Evolutionary conservation across 495 filamentous ascomycete species (phyloP), one percentile per base, ranked within the genome.

Genomic region (Amphirosellinia nigrospora): DNA sequence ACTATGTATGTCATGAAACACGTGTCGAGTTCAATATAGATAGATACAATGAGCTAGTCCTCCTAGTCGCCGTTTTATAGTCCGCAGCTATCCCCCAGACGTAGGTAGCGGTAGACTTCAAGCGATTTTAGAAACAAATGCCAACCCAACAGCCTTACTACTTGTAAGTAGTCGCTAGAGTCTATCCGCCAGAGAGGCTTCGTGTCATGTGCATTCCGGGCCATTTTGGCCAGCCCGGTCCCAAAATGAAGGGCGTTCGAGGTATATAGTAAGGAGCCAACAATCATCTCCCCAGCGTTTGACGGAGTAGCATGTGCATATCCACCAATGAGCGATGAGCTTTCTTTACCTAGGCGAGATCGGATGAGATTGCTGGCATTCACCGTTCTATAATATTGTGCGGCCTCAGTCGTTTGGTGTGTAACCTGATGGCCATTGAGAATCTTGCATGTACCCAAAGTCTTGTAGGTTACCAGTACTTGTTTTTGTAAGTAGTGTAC

Each of bases 301-400:
- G 58, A 61, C 19, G 34, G 36, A 62, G 23, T 23, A 39, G n/a
- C 23, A 15, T 45, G 23, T 45, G 9, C 30, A 30, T 34, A 21
- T 23, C 28, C 61, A 50, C 41, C 43, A 50, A 64, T 32, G 28
- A 50, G 15, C 21, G 13, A 26, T 9, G 23, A 41, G 3, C 30
- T 23, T 16, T 23, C 30, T 23, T 43, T 36, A 36, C 41, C 15
- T 45, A 58, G 55, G 55, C 55, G 55, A 58, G 55, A 26, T 30
- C 38, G 23, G 60, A 50, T 30, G 61, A 50, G 43, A 64, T 64
- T 50, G 43, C 39, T 45, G 23, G 30, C 61, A 15, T 43, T 28
- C 39, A 28, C 43, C 41, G 26, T 48, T 64, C 43, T 62, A 30
- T 38, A 62, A 62, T 43, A 45, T 39, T 16, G 43, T 64, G 61